Evolutionary conservation across 257 asterid species (phyloP), one percentile per base, ranked within the genome.

Genomic region (Dorcoceras hygrometricum): DNA sequence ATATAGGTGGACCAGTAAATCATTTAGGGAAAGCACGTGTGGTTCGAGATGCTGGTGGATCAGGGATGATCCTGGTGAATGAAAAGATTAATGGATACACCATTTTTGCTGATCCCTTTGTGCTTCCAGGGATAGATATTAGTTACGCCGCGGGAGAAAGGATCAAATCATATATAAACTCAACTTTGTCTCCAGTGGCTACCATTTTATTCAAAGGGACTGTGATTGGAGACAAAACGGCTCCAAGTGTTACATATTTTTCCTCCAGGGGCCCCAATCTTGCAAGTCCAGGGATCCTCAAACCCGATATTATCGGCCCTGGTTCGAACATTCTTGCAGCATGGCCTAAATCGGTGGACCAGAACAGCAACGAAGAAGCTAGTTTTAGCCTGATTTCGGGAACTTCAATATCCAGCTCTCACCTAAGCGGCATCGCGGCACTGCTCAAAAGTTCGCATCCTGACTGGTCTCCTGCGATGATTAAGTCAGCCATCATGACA

Each of bases 331-430:
- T 82, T 16, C 67, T 82, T 0, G 81, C 82, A 0, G 80, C 87
- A 1, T 77, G 80, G 80, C 62, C 68, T 23, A 0, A 10, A 2
- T 32, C 79, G 3, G 36, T 28, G 0, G 74, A 36, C 9, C 60
- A 72, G 58, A 8, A 20, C 22, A 51, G 53, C 11, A 22, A 29
- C 55, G 16, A 9, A 5, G n/a, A 36, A 8, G 29, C 63, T 1
- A 50, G 29, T 12, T 82, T 76, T 32, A 71, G 71, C 54, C 27
- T 77, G 0, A 8, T 72, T 4, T 77, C 79, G 0, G 84, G 81
- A 3, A 82, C 84, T 6, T 82, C 84, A 2, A 71, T 82, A 74
- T 20, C 84, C 4, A 74, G 82, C 57, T 82, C 81, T 5, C 87
- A 79, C 67, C 79, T 76, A 6, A 74, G 77, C 20, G 82, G 87